Conservation (phyloP, 768 basidiomycete genomes). For the Pholiota microspora region DNA sequence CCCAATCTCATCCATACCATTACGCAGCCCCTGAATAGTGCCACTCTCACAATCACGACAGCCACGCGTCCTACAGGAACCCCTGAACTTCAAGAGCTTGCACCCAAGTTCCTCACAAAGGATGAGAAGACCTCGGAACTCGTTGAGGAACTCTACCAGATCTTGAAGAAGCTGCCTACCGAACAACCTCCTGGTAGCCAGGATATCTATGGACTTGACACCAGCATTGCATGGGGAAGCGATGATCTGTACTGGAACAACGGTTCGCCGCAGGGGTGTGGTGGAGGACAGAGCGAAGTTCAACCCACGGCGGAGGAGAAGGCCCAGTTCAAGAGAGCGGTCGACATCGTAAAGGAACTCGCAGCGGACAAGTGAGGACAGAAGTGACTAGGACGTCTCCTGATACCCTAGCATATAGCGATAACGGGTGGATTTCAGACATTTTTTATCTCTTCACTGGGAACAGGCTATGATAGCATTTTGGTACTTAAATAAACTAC, state of each 20-base stretch:
- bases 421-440: not conserved
- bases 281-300: slow-evolving; percentile 44
- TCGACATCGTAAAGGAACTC: slow-evolving; percentile 60
- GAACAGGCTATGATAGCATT: not conserved
- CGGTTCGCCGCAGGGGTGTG: slow-evolving; percentile 60
- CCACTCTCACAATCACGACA: slow-evolving; percentile 41
- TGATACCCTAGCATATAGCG: not conserved
- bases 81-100: slow-evolving; percentile 36
- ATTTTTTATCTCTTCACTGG: not conserved
- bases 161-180: slow-evolving; percentile 58
- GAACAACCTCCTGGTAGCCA: slow-evolving; percentile 56
- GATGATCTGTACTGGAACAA: slow-evolving; percentile 61
- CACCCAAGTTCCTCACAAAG: slow-evolving; percentile 38
- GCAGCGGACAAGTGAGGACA: not conserved
- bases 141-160: slow-evolving; percentile 55
- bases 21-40: slow-evolving; percentile 33
- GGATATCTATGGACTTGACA: slow-evolving; percentile 73
- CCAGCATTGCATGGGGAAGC: slow-evolving; percentile 59
- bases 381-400: too few relatives aligned
- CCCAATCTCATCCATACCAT: slow-evolving; percentile 55
- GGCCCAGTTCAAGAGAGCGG: slow-evolving; percentile 65
- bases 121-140: slow-evolving; percentile 35
- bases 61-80: slow-evolving; percentile 49
- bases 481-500: too few relatives aligned
- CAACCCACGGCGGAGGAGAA: slow-evolving; percentile 60